Evolutionary conservation across 78 protist genomes (phyloP).

Genomic region (Emiliania huxleyi): DNA sequence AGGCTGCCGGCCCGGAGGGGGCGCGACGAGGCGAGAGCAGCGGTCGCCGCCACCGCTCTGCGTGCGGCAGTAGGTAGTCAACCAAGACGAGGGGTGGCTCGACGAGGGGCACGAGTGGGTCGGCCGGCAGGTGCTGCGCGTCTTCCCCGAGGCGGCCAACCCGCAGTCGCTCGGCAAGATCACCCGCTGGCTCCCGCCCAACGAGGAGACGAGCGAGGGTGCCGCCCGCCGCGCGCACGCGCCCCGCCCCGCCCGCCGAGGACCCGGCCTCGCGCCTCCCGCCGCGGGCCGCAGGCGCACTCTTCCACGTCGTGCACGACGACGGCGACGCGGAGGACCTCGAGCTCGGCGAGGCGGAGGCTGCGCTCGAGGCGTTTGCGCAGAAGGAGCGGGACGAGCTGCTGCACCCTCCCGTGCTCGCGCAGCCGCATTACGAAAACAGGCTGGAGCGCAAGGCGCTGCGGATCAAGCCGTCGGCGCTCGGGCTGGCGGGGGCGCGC

Average conservation of each 20-base stretch:
- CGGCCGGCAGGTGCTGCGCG: not conserved
- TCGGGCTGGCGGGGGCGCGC: not conserved
- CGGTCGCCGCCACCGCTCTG: no score
- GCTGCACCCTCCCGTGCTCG: not conserved
- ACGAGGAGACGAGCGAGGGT: not conserved
- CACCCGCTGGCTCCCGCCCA: not conserved
- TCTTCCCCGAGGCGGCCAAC: not conserved
- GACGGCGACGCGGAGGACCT: constrained; percentile 20
- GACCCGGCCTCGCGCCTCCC: no score
- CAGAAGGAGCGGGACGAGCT: no score
- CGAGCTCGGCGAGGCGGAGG: not conserved
- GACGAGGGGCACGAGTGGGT: not conserved
- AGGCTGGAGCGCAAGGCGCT: not conserved
- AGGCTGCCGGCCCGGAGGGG: no score
- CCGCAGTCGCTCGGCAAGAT: not conserved
- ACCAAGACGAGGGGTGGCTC: not conserved
- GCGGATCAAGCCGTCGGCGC: not conserved
- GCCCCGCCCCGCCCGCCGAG: no score
- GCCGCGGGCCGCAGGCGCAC: no score
- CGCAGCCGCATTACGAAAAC: not conserved
- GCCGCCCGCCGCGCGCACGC: no score
- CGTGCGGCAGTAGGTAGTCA: no score
- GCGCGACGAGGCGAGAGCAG: no score
- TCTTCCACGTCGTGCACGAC: not conserved
- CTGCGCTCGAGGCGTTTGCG: not conserved